Base-by-base conservation (phyloP, 176 grass and related monocot genomes). In the Bromus sterilis region DNA sequence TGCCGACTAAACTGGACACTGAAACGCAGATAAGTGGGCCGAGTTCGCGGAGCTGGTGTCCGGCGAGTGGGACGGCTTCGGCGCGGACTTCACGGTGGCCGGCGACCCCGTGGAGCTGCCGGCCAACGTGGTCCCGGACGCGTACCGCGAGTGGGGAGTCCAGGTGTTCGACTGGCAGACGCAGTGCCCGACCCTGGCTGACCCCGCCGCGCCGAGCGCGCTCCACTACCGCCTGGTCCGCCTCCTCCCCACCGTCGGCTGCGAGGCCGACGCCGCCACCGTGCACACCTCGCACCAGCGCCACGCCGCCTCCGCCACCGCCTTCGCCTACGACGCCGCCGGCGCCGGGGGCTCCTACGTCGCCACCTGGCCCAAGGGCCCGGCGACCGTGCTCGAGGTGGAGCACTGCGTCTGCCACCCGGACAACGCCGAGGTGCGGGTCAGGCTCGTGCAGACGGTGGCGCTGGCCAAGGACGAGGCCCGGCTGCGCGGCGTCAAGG, bases 41-140 rank as follows among this genome's bases (percentile, higher is more conserved):
- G 90, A 64, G 65, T 98, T 98, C 81, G 93, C 93, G 4, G 71
- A 78, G 82, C 77, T 80, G 16, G 93, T 98, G 60, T 95, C 96
- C 18, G 96, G 93, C 16, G 93, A 98, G 83, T 98, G 96, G 96
- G 96, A 95, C 70, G 96, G 96, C 74, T 95, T 78, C 85, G 88
- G 86, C 20, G 96, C 91, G 6, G 96, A 98, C 11, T 98, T 98
- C 90, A 95, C 90, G 0, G 41, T 81, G 10, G 48, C 69, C 12
- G 96, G 96, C 10, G 91, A 83, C 0, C 84, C 96, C 2, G 85
- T 95, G 6, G 92, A 95, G 90, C 90, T 98, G 11, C 93, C 96
- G 10, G 76, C 86, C 76, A 80, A 56, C 55, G 92, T 98, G 24
- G 96, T 98, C 4, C 96, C 93, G 4, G 96, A 86, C 59, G 90